Evolutionary conservation across 108 stramenopile species (phyloP).

Genomic region (Cyclotella kingstonii): DNA sequence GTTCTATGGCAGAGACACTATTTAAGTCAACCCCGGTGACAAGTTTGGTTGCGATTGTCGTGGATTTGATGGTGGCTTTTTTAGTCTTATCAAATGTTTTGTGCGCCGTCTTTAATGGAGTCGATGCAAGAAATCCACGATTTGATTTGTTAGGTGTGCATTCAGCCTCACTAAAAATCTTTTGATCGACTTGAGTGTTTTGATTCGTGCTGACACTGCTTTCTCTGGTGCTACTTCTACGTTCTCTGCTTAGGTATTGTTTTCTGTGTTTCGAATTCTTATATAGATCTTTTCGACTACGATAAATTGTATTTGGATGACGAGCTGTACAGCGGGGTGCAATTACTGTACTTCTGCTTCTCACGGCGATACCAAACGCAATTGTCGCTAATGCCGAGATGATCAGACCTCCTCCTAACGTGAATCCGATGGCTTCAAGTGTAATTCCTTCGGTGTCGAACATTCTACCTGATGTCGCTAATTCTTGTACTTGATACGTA

Average conservation of each 20-base stretch:
- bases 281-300: slow-evolving; percentile 20
- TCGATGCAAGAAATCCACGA: neutral
- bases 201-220: neutral
- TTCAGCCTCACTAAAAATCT: no score
- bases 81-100: neutral
- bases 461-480: no score
- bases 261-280: neutral
- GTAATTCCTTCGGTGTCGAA: slow-evolving; percentile 24
- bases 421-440: slow-evolving; percentile 52
- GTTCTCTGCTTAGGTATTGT: neutral
- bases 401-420: slow-evolving; percentile 27
- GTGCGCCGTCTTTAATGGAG: neutral
- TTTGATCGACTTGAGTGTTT: neutral
- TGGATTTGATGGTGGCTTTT: neutral
- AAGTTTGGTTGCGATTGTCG: slow-evolving; percentile 14
- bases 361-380: slow-evolving; percentile 58
- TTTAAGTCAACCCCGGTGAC: slow-evolving; percentile 27
- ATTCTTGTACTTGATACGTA: neutral
- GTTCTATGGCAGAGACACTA: slow-evolving; percentile 1
- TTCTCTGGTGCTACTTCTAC: neutral
- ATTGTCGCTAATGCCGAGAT: slow-evolving; percentile 34
- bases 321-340: slow-evolving; percentile 73
- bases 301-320: slow-evolving; percentile 61
- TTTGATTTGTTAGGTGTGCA: neutral
- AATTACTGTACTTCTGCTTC: slow-evolving; percentile 40